phyloP scores from a whole-genome alignment of 306 rosid species.

The Pyrus bretschneideri region DNA sequence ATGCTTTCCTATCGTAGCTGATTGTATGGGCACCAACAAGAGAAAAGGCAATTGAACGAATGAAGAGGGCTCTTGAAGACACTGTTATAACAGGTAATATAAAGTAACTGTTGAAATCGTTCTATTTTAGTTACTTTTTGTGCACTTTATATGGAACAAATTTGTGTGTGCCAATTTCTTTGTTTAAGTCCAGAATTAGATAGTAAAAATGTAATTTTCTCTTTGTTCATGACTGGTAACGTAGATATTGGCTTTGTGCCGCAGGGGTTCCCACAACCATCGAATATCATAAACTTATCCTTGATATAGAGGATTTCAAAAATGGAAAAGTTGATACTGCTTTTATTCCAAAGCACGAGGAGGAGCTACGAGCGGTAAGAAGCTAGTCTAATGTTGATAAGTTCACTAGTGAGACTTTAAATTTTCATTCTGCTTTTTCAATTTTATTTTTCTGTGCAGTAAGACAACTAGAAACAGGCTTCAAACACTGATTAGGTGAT shows the following conservation, averaged over 20 bases:
- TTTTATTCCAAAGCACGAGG: constrained; percentile 89
- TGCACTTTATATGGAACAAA: not conserved
- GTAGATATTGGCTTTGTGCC: not conserved
- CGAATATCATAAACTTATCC: constrained; percentile 95
- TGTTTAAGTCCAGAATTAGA: not conserved
- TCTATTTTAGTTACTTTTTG: constrained; percentile 1
- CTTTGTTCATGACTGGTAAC: not conserved
- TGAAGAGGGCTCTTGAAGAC: constrained; percentile 95
- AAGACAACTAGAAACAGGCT: not conserved
- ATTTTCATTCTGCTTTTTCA: not conserved
- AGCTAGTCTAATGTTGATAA: constrained; percentile 4
- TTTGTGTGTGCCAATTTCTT: not conserved
- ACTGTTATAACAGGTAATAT: constrained; percentile 77
- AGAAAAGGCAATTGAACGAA: constrained; percentile 90
- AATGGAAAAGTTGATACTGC: constrained; percentile 91
- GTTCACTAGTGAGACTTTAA: not conserved
- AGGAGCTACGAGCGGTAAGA: constrained; percentile 70
- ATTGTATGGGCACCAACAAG: constrained; percentile 99
- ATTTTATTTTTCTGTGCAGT: not conserved
- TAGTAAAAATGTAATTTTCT: not conserved
- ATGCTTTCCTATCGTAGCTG: constrained; percentile 36
- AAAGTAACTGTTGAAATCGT: not conserved
- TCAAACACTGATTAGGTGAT: not conserved
- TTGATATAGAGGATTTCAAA: constrained; percentile 88
- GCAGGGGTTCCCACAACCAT: constrained; percentile 98